phyloP scores from a whole-genome alignment of 2,329 filamentous ascomycete genomes.

The Fusarium sp. region DNA sequence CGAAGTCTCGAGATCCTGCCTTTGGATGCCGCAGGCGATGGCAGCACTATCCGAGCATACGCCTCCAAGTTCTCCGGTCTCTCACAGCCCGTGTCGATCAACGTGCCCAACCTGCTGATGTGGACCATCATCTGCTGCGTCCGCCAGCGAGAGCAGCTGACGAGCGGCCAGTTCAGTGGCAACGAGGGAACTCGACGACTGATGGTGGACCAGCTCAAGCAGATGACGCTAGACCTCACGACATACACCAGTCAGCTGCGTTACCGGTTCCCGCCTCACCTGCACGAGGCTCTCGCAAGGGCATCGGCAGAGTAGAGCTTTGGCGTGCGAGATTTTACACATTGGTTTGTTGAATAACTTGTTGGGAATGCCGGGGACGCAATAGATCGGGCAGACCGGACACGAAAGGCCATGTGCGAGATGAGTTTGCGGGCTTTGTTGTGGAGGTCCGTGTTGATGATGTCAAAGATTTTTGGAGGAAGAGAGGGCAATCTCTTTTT shows the following conservation, averaged over 20 bases:
- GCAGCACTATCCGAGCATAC: slow-evolving; percentile 79
- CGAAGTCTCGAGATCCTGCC: slow-evolving; percentile 81
- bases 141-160: slow-evolving; percentile 77
- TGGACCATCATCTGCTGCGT: slow-evolving; percentile 93
- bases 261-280: slow-evolving; percentile 85
- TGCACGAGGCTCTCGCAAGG: slow-evolving; percentile 88
- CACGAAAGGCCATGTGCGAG: slow-evolving; percentile 7
- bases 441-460: slow-evolving; percentile 2
- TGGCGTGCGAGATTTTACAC: not conserved
- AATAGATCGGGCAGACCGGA: slow-evolving; percentile 8
- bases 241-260: slow-evolving; percentile 93
- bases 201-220: slow-evolving; percentile 77
- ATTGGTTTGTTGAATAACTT: slow-evolving; percentile 27
- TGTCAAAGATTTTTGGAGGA: slow-evolving; percentile 5
- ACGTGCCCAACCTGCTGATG: slow-evolving; percentile 89
- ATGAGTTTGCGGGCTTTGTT: slow-evolving; percentile 7
- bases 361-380: not conserved
- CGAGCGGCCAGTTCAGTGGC: slow-evolving; percentile 77
- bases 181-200: slow-evolving; percentile 71
- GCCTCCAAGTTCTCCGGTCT: slow-evolving; percentile 84
- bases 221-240: slow-evolving; percentile 89
- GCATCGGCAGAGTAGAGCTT: slow-evolving; percentile 72
- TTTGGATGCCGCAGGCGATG: slow-evolving; percentile 77
- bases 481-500: slow-evolving; percentile 10
- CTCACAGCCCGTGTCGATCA: slow-evolving; percentile 83